Conservation (phyloP, 257 asterid species). For the Solanum chiquidenum region DNA sequence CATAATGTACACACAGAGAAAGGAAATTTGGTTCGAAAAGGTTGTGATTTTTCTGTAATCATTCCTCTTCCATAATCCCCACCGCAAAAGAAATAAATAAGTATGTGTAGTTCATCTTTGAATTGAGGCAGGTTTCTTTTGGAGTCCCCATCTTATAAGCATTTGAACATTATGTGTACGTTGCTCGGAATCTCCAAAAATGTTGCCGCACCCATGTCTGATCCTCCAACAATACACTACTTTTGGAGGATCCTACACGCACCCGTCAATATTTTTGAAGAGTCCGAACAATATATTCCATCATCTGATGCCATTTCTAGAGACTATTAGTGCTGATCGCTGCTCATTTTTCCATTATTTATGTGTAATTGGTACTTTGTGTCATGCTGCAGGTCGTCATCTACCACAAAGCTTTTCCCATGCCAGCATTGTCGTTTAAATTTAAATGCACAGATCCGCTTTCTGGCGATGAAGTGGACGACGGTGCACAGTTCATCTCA, state of each 20-base stretch:
- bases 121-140: not conserved
- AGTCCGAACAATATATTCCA: not conserved
- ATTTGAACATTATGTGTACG: not conserved
- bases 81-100: not conserved
- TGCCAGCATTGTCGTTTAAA: constrained; percentile 74
- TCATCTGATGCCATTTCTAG: not conserved
- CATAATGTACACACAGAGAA: not conserved
- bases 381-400: constrained; percentile 48
- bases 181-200: not conserved
- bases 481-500: constrained; percentile 73
- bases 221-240: not conserved
- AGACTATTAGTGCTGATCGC: not conserved
- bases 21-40: not conserved
- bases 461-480: constrained; percentile 72
- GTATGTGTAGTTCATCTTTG: not conserved
- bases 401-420: constrained; percentile 84
- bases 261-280: not conserved
- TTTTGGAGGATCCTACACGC: not conserved
- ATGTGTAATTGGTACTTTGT: not conserved
- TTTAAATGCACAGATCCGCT: constrained; percentile 59
- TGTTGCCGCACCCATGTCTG: not conserved
- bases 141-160: not conserved
- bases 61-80: not conserved
- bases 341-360: not conserved
- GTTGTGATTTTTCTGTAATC: not conserved